These are phyloP conservation scores for Phtheirospermum japonicum DNA, from an alignment of 257 asterid species.

Conservation along the genomic window DNA sequence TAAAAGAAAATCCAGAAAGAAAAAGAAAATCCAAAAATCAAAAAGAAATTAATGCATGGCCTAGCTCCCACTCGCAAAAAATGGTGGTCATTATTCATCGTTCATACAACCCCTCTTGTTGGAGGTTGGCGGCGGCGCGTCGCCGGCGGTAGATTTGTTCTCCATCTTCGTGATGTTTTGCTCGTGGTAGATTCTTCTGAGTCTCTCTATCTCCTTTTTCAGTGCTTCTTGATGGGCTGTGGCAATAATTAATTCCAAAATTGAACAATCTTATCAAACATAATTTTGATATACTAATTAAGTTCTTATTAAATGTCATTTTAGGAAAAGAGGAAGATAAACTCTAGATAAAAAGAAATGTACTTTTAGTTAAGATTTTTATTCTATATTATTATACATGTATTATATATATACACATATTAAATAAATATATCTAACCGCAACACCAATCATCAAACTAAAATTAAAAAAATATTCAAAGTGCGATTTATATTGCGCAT, in stretches of 20 bases:
- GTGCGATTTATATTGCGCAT: too few species aligned
- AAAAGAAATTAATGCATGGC: constrained; percentile 9
- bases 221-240: constrained; percentile 95
- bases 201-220: constrained; percentile 80
- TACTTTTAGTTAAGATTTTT: too few species aligned
- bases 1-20: neutral
- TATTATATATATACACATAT: too few species aligned
- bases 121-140: constrained; percentile 29
- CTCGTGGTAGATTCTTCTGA: constrained; percentile 63
- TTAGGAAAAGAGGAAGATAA: too few species aligned
- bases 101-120: constrained; percentile 33
- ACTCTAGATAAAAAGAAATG: too few species aligned
- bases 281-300: neutral
- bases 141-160: constrained; percentile 21
- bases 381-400: too few species aligned
- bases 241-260: neutral
- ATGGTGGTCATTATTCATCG: constrained; percentile 27
- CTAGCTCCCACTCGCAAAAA: neutral
- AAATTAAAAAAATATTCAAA: too few species aligned
- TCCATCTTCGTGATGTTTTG: constrained; percentile 58
- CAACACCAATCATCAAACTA: too few species aligned
- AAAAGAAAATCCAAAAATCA: neutral
- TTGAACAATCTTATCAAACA: neutral
- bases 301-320: neutral
- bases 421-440: too few species aligned